Evolutionary conservation across 441 rosid species (phyloP).

Genomic region (Pelargonium citronellum): DNA sequence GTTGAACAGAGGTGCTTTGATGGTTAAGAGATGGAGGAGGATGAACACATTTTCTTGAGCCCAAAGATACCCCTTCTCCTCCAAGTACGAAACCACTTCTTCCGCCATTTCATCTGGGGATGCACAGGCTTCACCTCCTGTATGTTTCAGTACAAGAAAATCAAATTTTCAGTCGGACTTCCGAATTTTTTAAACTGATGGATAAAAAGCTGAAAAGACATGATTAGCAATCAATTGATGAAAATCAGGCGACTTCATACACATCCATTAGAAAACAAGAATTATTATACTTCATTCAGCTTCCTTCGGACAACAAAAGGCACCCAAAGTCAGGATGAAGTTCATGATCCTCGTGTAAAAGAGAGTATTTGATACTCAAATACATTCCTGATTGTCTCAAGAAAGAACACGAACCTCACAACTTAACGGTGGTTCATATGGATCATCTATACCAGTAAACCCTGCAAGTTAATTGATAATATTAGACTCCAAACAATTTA

Average conservation of each 20-base stretch:
- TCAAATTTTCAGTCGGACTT: no score
- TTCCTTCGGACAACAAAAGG: no score
- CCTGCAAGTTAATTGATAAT: slow-evolving; percentile 30
- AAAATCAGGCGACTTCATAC: no score
- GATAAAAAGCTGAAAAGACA: no score
- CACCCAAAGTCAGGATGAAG: no score
- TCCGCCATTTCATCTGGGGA: slow-evolving; percentile 65
- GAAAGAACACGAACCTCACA: slow-evolving; percentile 45
- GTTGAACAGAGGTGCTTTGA: no score
- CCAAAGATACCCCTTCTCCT: slow-evolving; percentile 52
- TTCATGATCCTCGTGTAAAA: no score
- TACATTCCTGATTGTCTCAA: slow-evolving; percentile 4
- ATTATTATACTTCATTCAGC: no score
- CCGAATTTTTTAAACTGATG: no score
- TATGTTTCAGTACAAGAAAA: slow-evolving; percentile 38
- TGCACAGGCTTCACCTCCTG: slow-evolving; percentile 22
- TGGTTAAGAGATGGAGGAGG: not conserved
- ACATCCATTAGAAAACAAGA: no score
- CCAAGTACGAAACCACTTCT: slow-evolving; percentile 55
- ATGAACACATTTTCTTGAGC: slow-evolving; percentile 35
- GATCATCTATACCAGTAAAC: slow-evolving; percentile 65
- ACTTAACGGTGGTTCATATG: slow-evolving; percentile 57
- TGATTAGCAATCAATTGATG: no score
- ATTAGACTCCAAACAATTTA: not conserved
- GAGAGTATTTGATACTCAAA: not conserved